Percentiles rank a stretch among this genome's conserved stretches.
These are phyloP conservation scores for Microcyclosporella mali DNA, from an alignment of 2,329 filamentous ascomycete species.

Conservation along the genomic window DNA sequence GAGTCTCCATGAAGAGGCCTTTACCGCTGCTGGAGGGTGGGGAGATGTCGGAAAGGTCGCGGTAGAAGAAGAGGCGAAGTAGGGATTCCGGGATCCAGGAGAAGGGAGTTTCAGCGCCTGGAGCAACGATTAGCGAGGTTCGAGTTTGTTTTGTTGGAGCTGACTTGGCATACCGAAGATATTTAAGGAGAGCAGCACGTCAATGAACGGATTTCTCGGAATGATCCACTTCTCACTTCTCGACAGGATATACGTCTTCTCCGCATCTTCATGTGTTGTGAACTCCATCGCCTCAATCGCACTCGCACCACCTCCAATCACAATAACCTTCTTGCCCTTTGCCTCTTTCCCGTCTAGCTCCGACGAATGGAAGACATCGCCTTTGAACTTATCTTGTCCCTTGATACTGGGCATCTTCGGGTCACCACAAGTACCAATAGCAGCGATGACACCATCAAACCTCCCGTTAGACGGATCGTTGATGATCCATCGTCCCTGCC, in stretches of 20 bases:
- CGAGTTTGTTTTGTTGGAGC: constrained; percentile 55
- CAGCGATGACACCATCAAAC: constrained; percentile 74
- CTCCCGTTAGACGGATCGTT: constrained; percentile 63
- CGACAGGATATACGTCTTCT: constrained; percentile 65
- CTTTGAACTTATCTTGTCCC: constrained; percentile 66
- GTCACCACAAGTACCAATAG: constrained; percentile 74
- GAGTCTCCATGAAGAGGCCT: constrained; percentile 75
- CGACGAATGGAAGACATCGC: constrained; percentile 68
- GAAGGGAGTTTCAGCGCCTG: constrained; percentile 58
- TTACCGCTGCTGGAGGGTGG: constrained; percentile 51
- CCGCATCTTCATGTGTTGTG: constrained; percentile 59
- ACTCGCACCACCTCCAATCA: constrained; percentile 74
- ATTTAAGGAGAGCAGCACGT: constrained; percentile 68
- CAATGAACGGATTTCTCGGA: constrained; percentile 68
- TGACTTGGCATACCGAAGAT: constrained; percentile 45
- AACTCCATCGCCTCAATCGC: constrained; percentile 81
- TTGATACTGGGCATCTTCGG: constrained; percentile 65
- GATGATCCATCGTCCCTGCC: constrained; percentile 67
- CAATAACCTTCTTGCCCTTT: constrained; percentile 66
- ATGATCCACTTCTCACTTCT: constrained; percentile 39
- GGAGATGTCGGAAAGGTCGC: constrained; percentile 68
- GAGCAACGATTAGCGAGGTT: too few relatives aligned
- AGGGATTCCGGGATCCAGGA: constrained; percentile 74
- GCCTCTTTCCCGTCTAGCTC: constrained; percentile 66
- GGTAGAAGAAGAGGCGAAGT: constrained; percentile 73